Evolutionary conservation across 495 filamentous ascomycete genomes (phyloP).

Genomic region (Neurospora tetraspora): DNA sequence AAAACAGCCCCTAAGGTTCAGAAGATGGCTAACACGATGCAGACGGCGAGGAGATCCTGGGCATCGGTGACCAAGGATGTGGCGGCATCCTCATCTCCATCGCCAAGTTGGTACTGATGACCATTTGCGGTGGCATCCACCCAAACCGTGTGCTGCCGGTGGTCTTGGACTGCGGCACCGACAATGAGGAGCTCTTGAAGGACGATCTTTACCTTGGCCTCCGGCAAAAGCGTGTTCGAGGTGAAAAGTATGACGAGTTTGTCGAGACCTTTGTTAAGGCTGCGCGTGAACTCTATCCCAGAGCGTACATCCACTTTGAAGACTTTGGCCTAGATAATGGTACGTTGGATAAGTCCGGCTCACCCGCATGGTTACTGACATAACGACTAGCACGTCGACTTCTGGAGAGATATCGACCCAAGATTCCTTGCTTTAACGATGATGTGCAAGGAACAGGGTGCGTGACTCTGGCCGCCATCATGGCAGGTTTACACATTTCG

Average conservation of each 20-base stretch:
- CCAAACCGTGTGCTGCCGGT: slow-evolving; percentile 71
- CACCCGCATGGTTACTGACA: neutral
- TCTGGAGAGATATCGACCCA: slow-evolving; percentile 58
- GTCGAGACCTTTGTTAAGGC: slow-evolving; percentile 63
- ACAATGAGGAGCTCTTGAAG: slow-evolving; percentile 68
- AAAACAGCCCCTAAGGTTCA: neutral
- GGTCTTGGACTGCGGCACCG: slow-evolving; percentile 79
- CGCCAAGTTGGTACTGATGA: slow-evolving; percentile 74
- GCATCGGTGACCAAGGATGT: slow-evolving; percentile 87
- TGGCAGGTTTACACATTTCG: slow-evolving; percentile 60
- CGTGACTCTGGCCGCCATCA: slow-evolving; percentile 74
- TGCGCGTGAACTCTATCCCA: slow-evolving; percentile 60
- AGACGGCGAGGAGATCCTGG: slow-evolving; percentile 59
- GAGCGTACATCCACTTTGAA: slow-evolving; percentile 76
- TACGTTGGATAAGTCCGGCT: neutral
- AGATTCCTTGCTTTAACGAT: slow-evolving; percentile 83
- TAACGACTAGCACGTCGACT: slow-evolving; percentile 43
- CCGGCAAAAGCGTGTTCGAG: slow-evolving; percentile 50
- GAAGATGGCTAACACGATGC: neutral
- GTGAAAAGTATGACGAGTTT: slow-evolving; percentile 69
- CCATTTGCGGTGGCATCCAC: slow-evolving; percentile 77
- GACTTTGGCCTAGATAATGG: slow-evolving; percentile 50
- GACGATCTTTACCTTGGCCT: slow-evolving; percentile 78
- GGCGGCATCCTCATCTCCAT: slow-evolving; percentile 78
- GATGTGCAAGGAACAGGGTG: slow-evolving; percentile 87